Evolutionary conservation across 177 flowering plant species (phyloP).

Genomic region (Tripterygium wilfordii): DNA sequence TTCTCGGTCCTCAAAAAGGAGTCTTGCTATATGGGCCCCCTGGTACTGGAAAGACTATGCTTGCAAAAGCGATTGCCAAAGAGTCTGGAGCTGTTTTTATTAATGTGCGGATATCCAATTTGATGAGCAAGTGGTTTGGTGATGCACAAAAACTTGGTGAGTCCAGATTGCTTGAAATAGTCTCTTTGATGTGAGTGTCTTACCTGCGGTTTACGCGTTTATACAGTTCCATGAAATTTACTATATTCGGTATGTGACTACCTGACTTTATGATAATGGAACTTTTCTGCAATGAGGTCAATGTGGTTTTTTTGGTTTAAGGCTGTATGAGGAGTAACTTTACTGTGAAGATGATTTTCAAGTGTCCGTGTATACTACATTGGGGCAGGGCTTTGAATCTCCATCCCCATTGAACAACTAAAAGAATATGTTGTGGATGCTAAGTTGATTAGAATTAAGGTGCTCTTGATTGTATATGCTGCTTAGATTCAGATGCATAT

Average conservation of each 20-base stretch:
- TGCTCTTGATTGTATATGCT: too few relatives aligned
- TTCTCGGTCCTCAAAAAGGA: constrained; percentile 84
- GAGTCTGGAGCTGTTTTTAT: constrained; percentile 92
- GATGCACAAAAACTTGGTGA: constrained; percentile 92
- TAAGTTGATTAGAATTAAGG: too few relatives aligned
- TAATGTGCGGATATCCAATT: constrained; percentile 69
- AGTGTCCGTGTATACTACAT: too few relatives aligned
- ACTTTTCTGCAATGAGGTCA: too few relatives aligned
- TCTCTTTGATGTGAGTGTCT: neutral
- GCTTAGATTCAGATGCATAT: too few relatives aligned
- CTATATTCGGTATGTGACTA: constrained; percentile 72
- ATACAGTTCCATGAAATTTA: too few relatives aligned
- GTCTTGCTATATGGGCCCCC: constrained; percentile 87
- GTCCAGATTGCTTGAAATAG: constrained; percentile 3
- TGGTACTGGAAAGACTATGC: constrained; percentile 95
- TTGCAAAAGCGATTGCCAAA: constrained; percentile 90
- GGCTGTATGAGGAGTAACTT: too few relatives aligned
- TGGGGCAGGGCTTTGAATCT: too few relatives aligned
- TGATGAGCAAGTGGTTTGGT: constrained; percentile 98
- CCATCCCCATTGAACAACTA: too few relatives aligned
- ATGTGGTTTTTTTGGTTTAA: too few relatives aligned
- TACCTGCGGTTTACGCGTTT: neutral
- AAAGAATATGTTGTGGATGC: too few relatives aligned
- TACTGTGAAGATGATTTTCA: neutral
- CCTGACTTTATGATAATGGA: too few relatives aligned